A percentile compares a stretch with the other conserved stretches of the same genome.
Evolutionary conservation across 179 eudicot genomes (phyloP).

Genomic region (Amaranthus tricolor): DNA sequence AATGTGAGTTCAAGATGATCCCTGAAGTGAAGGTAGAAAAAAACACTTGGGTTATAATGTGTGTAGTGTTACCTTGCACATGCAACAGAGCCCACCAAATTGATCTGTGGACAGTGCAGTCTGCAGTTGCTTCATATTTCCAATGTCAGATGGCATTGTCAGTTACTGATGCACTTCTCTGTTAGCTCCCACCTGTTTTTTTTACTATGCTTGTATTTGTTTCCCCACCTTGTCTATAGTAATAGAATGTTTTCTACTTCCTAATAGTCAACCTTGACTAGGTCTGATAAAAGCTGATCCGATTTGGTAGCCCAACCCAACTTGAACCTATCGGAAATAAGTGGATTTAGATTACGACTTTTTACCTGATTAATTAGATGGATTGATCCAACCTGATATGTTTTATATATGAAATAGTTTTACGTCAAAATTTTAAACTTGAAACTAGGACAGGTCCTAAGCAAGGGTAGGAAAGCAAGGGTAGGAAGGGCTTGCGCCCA

Average conservation of each 20-base stretch:
- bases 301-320: too few species aligned
- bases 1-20: slow-evolving; percentile 30
- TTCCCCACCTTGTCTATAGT: slow-evolving; percentile 21
- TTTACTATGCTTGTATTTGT: slow-evolving; percentile 16
- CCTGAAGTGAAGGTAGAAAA: slow-evolving; percentile 25
- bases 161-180: neutral
- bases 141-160: slow-evolving; percentile 11
- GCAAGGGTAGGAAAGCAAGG: too few species aligned
- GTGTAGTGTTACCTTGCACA: slow-evolving; percentile 25
- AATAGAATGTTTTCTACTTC: slow-evolving; percentile 24
- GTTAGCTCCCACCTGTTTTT: slow-evolving; percentile 22
- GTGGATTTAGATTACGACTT: too few species aligned
- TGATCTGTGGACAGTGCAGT: slow-evolving; percentile 22
- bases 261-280: neutral
- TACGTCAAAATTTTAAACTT: too few species aligned
- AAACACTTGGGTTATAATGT: slow-evolving; percentile 16
- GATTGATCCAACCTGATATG: too few species aligned
- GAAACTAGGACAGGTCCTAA: too few species aligned
- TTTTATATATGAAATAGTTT: too few species aligned
- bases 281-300: too few species aligned
- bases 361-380: too few species aligned
- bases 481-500: too few species aligned
- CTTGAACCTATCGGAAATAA: too few species aligned
- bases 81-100: slow-evolving; percentile 31
- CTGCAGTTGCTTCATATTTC: slow-evolving; percentile 21